Evolutionary conservation across 176 grass and related monocot species (phyloP).

Genomic region (Oryza meyeriana): DNA sequence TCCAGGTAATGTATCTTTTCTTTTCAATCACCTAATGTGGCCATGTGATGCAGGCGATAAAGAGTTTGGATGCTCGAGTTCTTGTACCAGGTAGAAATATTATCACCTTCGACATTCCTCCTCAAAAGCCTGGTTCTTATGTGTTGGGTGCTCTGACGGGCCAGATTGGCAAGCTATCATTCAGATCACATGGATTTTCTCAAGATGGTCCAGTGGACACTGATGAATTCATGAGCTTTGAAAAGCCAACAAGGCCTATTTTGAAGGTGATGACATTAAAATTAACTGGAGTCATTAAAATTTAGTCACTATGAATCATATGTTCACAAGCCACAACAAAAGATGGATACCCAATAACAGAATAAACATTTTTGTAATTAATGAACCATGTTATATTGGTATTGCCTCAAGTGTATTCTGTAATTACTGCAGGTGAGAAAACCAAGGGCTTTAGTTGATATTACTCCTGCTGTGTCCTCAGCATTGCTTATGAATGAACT

Average conservation of each 20-base stretch:
- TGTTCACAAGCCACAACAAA: slow-evolving; percentile 15
- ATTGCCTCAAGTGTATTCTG: not conserved
- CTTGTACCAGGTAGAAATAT: slow-evolving; percentile 86
- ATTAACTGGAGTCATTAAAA: not conserved
- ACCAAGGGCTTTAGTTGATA: slow-evolving; percentile 93
- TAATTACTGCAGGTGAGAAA: slow-evolving; percentile 69
- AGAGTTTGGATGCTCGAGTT: slow-evolving; percentile 61
- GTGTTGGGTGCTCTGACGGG: slow-evolving; percentile 94
- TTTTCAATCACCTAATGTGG: slow-evolving; percentile 34
- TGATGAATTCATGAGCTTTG: slow-evolving; percentile 98
- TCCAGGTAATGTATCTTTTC: not conserved
- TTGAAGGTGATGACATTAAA: slow-evolving; percentile 67
- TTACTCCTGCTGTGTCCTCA: slow-evolving; percentile 81
- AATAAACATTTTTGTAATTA: slow-evolving; percentile 9
- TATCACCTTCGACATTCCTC: slow-evolving; percentile 76
- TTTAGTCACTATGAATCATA: not conserved
- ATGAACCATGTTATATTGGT: not conserved
- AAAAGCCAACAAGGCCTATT: slow-evolving; percentile 92
- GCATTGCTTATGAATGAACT: slow-evolving; percentile 95
- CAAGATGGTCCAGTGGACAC: slow-evolving; percentile 81
- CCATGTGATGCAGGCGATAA: slow-evolving; percentile 75
- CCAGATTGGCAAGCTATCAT: slow-evolving; percentile 93
- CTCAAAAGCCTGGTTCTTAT: slow-evolving; percentile 96
- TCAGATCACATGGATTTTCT: slow-evolving; percentile 97
- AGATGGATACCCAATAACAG: not conserved